Percentiles rank a stretch among this genome's conserved stretches.
Evolutionary conservation across 371 early-diverging fungal species (phyloP).

Genomic region (Amoeboaphelidium protococcarum): DNA sequence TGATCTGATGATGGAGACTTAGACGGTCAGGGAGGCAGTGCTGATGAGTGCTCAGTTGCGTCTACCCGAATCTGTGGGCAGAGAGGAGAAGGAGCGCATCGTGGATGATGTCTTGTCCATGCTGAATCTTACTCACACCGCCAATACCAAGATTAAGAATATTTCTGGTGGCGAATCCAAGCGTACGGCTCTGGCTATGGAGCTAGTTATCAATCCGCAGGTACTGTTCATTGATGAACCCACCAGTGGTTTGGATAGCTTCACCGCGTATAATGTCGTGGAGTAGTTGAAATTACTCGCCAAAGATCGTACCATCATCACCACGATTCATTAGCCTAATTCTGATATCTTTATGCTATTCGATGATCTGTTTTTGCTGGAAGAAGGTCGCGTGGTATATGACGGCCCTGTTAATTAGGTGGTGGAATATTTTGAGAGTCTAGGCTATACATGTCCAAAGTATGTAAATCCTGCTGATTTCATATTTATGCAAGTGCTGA

Average conservation of each 20-base stretch:
- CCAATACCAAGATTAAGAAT: neutral
- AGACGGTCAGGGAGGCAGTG: neutral
- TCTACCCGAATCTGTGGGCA: neutral
- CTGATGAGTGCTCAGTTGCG: conserved; percentile 1
- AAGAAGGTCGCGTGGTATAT: neutral
- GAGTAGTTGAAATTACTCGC: neutral
- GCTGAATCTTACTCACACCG: neutral
- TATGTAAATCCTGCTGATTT: neutral
- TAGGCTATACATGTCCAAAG: neutral
- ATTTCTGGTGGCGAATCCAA: conserved; percentile 11
- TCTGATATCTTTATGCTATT: neutral
- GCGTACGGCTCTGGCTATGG: conserved; percentile 15
- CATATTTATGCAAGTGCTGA: neutral
- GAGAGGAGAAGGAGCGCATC: neutral
- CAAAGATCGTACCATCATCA: neutral
- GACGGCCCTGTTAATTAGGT: neutral
- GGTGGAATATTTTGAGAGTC: neutral
- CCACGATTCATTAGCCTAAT: neutral
- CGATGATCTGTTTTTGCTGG: neutral
- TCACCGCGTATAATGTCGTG: neutral
- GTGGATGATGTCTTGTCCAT: neutral
- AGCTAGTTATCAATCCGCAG: conserved; percentile 6
- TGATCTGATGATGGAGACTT: neutral
- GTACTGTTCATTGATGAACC: conserved; percentile 13
- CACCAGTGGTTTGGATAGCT: conserved; percentile 10